Conservation (phyloP, 441 rosid species). For the Populus hybrid region DNA sequence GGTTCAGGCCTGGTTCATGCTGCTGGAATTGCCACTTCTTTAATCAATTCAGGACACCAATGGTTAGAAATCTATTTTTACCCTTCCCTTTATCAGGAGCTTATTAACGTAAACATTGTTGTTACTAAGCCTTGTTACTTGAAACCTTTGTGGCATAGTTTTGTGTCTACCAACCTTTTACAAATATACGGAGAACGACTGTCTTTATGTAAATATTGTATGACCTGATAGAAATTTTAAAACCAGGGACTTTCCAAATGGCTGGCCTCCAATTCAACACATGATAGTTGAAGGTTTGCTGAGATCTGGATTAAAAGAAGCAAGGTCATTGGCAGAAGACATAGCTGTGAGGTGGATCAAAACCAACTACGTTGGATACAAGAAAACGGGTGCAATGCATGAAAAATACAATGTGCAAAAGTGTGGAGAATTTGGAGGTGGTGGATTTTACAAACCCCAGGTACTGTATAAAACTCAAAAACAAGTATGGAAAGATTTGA, state of each 20-base stretch:
- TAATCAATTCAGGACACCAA: slow-evolving; percentile 64
- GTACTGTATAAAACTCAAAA: slow-evolving; percentile 31
- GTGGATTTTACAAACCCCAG: slow-evolving; percentile 78
- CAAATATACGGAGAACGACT: neutral
- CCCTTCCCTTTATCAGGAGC: neutral
- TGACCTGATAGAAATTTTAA: neutral
- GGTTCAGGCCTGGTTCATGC: slow-evolving; percentile 59
- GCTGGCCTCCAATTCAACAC: slow-evolving; percentile 94
- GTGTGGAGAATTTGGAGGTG: slow-evolving; percentile 82
- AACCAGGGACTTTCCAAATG: slow-evolving; percentile 87
- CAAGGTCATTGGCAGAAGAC: no score
- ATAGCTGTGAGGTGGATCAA: no score
- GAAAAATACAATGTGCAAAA: slow-evolving; percentile 70
- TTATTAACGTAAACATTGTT: neutral
- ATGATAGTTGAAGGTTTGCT: slow-evolving; percentile 78
- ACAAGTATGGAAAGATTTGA: neutral
- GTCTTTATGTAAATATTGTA: neutral
- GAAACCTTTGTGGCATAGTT: neutral
- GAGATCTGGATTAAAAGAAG: slow-evolving; percentile 32
- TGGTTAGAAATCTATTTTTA: slow-evolving; percentile 41
- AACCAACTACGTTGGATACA: no score
- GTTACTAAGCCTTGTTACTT: neutral
- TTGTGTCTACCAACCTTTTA: neutral
- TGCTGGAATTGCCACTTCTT: slow-evolving; percentile 74
- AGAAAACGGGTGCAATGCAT: slow-evolving; percentile 35